Evolutionary conservation across 208 protist genomes (phyloP), one percentile per base, ranked within the genome.

Genomic region (Leishmania aethiopica): DNA sequence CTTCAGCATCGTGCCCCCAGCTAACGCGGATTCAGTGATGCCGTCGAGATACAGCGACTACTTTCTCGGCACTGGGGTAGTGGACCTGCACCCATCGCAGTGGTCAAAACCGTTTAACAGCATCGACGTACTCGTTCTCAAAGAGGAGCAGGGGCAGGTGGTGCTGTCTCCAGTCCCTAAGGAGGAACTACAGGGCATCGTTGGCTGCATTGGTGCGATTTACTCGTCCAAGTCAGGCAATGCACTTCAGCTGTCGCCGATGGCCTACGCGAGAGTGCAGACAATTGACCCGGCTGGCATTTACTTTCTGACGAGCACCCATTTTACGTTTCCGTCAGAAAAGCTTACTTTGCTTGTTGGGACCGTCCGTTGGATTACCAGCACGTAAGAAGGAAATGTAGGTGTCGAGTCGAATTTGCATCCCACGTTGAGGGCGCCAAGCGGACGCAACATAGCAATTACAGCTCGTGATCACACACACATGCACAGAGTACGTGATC

Each of bases 131-230:
- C 82, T 96, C n/a, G 53, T 90, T 2, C 70, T 96, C 25, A 93
- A 89, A 77, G 94, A 97, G 51, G 82, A 89, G 28, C 85, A 90
- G 59, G 88, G 87, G 5, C 86, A 93, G 47, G 82, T 90, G 32
- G 84, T 89, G 45, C 79, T 96, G 11, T 78, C 85, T 15, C 62
- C 73, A 71, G 90, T 96, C 47, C 88, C 92, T 25, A 85, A 87
- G 53, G 83, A 91, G 70, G 91, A 88, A n/a, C 81, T 96, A 42
- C 75, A 94, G 67, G 85, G 86, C 22, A 90, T 96, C 66, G 86
- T 96, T 60, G 93, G 93, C 17, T 96, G 94, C 66, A 88, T 97
- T 53, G 91, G 89, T 60, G 93, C 92, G 6, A 67, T 97, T 37
- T 93, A 92, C 62, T 75, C 81, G 47, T 76, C 89, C 11, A 82